Base-by-base conservation (phyloP, 768 basidiomycete genomes). In the Termitomyces sp. region DNA sequence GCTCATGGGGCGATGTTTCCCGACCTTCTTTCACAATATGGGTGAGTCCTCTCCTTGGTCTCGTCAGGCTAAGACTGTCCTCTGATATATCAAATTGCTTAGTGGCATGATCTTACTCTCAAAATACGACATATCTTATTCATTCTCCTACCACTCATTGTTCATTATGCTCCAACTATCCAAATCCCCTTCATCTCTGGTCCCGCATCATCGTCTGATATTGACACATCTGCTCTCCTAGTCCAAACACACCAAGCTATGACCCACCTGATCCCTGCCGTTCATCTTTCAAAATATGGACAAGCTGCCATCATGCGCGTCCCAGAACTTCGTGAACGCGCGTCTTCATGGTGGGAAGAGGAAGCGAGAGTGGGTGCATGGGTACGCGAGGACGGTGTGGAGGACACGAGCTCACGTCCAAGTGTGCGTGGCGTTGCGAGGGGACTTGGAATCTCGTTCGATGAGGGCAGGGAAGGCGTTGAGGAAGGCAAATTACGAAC, bases 21-120 rank as follows among this genome's bases (percentile, higher is more conserved):
- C 45, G 54, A 22, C 48, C 41, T 34, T 19, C 50, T 5, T 64
- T 65, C 55, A 75, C 73, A 10, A 54, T 60, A 34, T 60, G 59
- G 76, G 77, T 77, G 61, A 51, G 71, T 60, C 22, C 2, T 44
- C 57, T 40, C 2, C 30, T 51, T 42, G 12, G 26, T 47, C 14
- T 38, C 12, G 28, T 12, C 26, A 58, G n/a, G 9, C 45, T 26
- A 49, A 2, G 32, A 21, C 2, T 32, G 40, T 19, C 42, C 3
- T 3, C 17, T 37, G 50, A 51, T 51, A 4, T 3, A 15, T 38
- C 35, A 34, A 19, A 35, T 11, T 15, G 22, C 21, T 30, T 57
- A 90, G 88, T 85, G 83, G 82, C 84, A 88, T 68, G 86, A 90
- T 65, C 71, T 64, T 26, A 68, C 85, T 37, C 77, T 79, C 64